Percentiles rank a stretch among this genome's conserved stretches.
Evolutionary conservation across 495 filamentous ascomycete species (phyloP).

Genomic region (Podospora didyma): DNA sequence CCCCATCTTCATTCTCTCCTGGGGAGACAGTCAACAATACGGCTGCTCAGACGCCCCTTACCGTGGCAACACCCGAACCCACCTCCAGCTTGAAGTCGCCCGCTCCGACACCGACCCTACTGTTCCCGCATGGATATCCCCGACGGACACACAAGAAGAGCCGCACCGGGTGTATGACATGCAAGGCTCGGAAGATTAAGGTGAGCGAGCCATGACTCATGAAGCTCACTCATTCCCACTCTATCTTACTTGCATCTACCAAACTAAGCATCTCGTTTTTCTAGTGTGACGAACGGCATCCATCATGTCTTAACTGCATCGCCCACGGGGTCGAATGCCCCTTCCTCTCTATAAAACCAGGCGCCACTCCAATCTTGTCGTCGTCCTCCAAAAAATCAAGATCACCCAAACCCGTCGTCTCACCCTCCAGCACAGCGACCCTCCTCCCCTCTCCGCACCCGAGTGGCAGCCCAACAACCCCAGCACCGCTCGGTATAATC

Average conservation of each 20-base stretch:
- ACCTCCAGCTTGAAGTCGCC: background rate
- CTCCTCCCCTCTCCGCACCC: background rate
- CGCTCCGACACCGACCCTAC: background rate
- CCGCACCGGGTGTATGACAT: conserved; percentile 36
- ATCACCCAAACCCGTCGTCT: background rate
- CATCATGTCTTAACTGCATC: conserved; percentile 40
- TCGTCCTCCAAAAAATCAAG: background rate
- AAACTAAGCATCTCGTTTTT: no score
- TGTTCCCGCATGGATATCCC: background rate
- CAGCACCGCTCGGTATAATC: no score
- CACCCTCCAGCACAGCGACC: background rate
- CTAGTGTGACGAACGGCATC: conserved; percentile 41
- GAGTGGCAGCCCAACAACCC: background rate
- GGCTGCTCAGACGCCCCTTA: background rate
- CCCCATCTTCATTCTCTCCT: no score
- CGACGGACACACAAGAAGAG: conserved; percentile 35
- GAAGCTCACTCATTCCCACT: no score
- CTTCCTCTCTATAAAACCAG: conserved; percentile 19
- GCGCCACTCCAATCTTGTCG: background rate
- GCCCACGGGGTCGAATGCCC: conserved; percentile 38
- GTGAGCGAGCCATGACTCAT: conserved; percentile 18
- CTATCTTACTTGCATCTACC: no score
- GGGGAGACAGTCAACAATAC: no score
- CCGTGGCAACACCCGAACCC: background rate
- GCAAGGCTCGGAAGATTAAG: conserved; percentile 42